Percentiles rank a stretch among this genome's conserved stretches.
Evolutionary conservation across 306 rosid species (phyloP).

Genomic region (Corylus heterophylla): DNA sequence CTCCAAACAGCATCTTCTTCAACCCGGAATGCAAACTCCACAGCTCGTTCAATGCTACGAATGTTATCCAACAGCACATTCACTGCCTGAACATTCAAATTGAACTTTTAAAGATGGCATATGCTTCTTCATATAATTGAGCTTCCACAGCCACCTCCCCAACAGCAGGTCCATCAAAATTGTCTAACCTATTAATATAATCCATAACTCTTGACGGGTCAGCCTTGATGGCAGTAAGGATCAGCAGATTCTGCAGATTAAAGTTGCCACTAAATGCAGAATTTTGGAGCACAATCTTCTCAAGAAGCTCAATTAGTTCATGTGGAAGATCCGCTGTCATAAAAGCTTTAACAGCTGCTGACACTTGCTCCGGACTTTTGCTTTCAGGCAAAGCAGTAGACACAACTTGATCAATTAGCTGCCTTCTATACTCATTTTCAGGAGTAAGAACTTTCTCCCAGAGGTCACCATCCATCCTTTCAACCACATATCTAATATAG

Average conservation of each 20-base stretch:
- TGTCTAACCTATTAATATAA: slow-evolving; percentile 87
- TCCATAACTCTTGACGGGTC: slow-evolving; percentile 99
- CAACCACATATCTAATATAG: slow-evolving; percentile 84
- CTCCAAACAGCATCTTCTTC: slow-evolving; percentile 99
- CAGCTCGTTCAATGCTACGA: slow-evolving; percentile 80
- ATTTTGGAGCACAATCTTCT: slow-evolving; percentile 98
- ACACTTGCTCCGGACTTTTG: slow-evolving; percentile 99
- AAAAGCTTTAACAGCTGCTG: slow-evolving; percentile 98
- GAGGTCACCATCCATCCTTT: slow-evolving; percentile 95
- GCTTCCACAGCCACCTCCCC: slow-evolving; percentile 99
- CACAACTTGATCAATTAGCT: slow-evolving; percentile 97
- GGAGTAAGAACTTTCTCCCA: slow-evolving; percentile 94
- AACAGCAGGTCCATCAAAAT: slow-evolving; percentile 98
- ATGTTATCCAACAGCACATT: slow-evolving; percentile 81
- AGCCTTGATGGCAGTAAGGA: slow-evolving; percentile 96
- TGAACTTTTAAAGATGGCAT: slow-evolving; percentile 86
- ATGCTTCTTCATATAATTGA: slow-evolving; percentile 86
- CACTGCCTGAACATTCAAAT: slow-evolving; percentile 91
- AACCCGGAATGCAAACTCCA: slow-evolving; percentile 92
- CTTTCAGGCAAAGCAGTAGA: slow-evolving; percentile 99
- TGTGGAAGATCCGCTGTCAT: slow-evolving; percentile 99
- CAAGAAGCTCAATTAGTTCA: slow-evolving; percentile 97
- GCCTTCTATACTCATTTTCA: slow-evolving; percentile 87
- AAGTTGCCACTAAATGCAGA: slow-evolving; percentile 99
- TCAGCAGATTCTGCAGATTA: slow-evolving; percentile 90